Evolutionary conservation across 345 rosid genomes (phyloP).

Genomic region (Ceriops decandra): DNA sequence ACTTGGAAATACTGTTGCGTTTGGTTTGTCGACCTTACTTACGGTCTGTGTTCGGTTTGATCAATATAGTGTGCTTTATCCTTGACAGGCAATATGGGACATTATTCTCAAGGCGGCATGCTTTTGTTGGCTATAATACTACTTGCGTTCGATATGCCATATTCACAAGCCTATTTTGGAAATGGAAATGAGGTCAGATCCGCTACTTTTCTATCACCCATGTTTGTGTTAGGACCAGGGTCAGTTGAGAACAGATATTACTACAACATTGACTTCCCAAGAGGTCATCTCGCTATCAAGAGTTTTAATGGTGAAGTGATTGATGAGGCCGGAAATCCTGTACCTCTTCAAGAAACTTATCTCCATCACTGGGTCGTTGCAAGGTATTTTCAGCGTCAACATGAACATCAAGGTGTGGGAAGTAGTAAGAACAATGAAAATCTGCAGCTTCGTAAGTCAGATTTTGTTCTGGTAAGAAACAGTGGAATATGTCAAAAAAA

Average conservation of each 20-base stretch:
- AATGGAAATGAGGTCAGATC: slow-evolving; percentile 40
- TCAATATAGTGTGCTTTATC: background rate
- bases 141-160: background rate
- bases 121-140: background rate
- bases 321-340: slow-evolving; percentile 58
- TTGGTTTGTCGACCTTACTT: background rate
- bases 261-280: slow-evolving; percentile 63
- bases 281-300: slow-evolving; percentile 78
- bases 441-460: slow-evolving; percentile 14
- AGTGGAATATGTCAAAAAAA: slow-evolving; percentile 57
- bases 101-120: slow-evolving; percentile 4
- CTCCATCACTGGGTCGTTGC: slow-evolving; percentile 80
- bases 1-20: background rate
- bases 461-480: slow-evolving; percentile 34
- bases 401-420: slow-evolving; percentile 28
- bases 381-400: slow-evolving; percentile 40
- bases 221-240: slow-evolving; percentile 69
- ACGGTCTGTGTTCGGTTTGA: background rate
- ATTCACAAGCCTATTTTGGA: slow-evolving; percentile 10
- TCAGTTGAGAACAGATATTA: slow-evolving; percentile 55
- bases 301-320: slow-evolving; percentile 63
- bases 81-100: slow-evolving; percentile 20
- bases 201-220: slow-evolving; percentile 61
- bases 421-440: slow-evolving; percentile 5
- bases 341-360: slow-evolving; percentile 81